phyloP scores from a whole-genome alignment of 495 filamentous ascomycete genomes.

The Clavariopsis aquatica region DNA sequence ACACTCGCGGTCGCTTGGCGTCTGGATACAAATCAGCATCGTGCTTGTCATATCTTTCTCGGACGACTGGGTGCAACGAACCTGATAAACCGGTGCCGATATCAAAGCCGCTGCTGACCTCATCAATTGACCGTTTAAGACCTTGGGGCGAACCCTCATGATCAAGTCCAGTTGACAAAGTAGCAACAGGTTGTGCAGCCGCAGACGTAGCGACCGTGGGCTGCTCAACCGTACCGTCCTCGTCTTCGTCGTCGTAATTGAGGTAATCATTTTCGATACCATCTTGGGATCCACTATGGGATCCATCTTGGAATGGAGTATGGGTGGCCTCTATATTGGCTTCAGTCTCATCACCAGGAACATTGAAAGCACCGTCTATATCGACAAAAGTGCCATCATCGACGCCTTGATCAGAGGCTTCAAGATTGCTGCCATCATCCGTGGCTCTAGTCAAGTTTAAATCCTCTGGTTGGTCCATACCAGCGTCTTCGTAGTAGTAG shows the following conservation, averaged over 20 bases:
- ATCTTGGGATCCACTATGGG: neutral
- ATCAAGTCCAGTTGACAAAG: neutral
- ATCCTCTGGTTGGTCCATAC: neutral
- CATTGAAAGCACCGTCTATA: constrained; percentile 21
- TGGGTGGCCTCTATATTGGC: neutral
- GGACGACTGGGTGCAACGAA: neutral
- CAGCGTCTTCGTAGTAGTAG: constrained; percentile 6
- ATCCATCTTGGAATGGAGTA: neutral
- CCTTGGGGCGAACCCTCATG: constrained; percentile 10
- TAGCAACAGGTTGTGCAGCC: constrained; percentile 2
- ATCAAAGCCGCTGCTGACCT: constrained; percentile 3
- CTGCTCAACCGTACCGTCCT: constrained; percentile 7
- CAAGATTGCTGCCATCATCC: neutral
- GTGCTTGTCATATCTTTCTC: neutral
- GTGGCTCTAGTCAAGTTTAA: neutral
- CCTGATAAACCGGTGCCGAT: constrained; percentile 2
- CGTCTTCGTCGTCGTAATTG: constrained; percentile 25
- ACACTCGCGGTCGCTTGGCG: constrained; percentile 13
- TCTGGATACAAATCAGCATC: constrained; percentile 8
- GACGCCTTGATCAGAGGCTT: constrained; percentile 23
- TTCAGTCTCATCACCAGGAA: neutral
- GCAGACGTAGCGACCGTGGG: constrained; percentile 4
- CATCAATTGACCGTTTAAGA: constrained; percentile 16
- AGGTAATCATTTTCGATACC: constrained; percentile 9
- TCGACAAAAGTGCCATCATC: constrained; percentile 39